phyloP scores from a whole-genome alignment of 169 alveolate genomes.

The Pseudocohnilembus persalinus region DNA sequence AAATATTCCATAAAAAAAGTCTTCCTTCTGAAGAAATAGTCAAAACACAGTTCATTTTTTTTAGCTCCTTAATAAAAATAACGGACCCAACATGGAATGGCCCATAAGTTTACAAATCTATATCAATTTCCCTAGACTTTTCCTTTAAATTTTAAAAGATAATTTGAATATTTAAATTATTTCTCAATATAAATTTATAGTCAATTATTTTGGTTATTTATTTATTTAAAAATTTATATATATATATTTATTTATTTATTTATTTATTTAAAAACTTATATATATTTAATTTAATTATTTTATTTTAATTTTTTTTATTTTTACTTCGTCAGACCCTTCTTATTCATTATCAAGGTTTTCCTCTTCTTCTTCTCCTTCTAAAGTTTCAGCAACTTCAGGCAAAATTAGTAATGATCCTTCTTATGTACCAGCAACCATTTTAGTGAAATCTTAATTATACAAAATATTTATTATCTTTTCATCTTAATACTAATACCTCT shows the following conservation, averaged over 20 bases:
- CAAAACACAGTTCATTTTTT: conserved; percentile 47
- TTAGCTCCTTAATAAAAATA: conserved; percentile 59
- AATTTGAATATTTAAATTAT: no score
- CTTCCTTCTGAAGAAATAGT: conserved; percentile 49
- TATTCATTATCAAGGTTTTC: conserved; percentile 34
- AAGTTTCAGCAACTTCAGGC: conserved; percentile 64
- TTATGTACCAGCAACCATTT: conserved; percentile 48
- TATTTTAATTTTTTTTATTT: no score
- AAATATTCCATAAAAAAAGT: conserved; percentile 34
- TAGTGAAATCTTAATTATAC: conserved; percentile 56
- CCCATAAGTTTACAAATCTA: conserved; percentile 52
- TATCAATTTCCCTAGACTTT: conserved; percentile 58
- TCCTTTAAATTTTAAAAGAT: no score
- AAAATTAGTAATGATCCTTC: conserved; percentile 55
- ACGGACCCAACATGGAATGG: conserved; percentile 52
- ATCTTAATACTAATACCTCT: conserved; percentile 45
- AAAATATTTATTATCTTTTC: conserved; percentile 24
- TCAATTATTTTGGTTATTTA: no score
- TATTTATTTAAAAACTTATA: no score
- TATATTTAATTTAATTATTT: no score
- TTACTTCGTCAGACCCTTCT: conserved; percentile 41
- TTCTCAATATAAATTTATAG: no score
- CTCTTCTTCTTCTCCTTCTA: conserved; percentile 61
- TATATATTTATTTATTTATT: no score
- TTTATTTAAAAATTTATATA: no score